Percentiles rank a stretch among this genome's conserved stretches.
phyloP scores from a whole-genome alignment of 192 early-diverging fungal genomes.

The Entomortierella chlamydospora region DNA sequence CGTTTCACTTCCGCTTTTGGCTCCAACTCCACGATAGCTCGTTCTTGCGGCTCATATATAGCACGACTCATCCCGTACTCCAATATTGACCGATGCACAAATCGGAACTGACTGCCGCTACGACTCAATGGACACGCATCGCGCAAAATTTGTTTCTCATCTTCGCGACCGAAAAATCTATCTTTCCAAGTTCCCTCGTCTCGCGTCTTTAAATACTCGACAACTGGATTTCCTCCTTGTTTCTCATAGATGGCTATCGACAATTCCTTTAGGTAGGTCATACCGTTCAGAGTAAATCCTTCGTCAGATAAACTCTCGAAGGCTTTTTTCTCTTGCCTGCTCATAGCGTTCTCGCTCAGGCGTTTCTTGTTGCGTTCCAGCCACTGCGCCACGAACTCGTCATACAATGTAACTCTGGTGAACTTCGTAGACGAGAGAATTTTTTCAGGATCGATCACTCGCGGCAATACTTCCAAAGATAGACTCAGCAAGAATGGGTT shows the following conservation, averaged over 20 bases:
- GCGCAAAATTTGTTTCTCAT: slow-evolving; percentile 9
- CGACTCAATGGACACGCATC: neutral
- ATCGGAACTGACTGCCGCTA: neutral
- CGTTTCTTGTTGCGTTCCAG: neutral
- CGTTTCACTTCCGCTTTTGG: no score
- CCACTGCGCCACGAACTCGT: slow-evolving; percentile 3
- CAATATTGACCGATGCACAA: neutral
- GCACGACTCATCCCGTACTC: neutral
- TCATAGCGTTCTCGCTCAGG: no score
- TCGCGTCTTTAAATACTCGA: no score
- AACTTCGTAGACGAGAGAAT: neutral
- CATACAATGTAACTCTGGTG: slow-evolving; percentile 10
- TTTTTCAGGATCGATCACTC: neutral
- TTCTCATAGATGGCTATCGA: no score
- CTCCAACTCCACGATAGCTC: no score
- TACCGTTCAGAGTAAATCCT: no score
- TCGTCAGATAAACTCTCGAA: no score
- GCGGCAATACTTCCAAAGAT: slow-evolving; percentile 8
- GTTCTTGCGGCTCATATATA: neutral
- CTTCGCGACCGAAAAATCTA: neutral
- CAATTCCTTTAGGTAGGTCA: no score
- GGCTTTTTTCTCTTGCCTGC: no score
- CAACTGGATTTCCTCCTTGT: no score
- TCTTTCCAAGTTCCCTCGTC: no score
- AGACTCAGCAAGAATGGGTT: slow-evolving; percentile 15